Conservation (phyloP, 225 moss, liverwort and hornwort species). For the Asterella californica region DNA sequence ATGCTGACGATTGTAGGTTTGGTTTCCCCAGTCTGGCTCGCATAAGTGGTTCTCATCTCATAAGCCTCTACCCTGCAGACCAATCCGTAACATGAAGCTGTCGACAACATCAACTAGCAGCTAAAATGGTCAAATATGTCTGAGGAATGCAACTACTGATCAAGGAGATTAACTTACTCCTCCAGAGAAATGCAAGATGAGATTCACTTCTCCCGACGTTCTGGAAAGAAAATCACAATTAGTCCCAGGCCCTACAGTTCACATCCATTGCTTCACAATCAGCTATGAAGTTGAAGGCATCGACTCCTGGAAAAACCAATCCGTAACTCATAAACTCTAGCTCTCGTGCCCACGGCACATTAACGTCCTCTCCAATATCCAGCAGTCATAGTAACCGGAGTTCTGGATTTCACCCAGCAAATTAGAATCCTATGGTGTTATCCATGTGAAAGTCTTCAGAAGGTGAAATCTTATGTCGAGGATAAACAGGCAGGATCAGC, state of each 20-base stretch:
- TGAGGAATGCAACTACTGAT: not conserved
- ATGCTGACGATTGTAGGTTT: too few relatives aligned
- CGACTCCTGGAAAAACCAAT: not conserved
- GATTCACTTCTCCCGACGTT: constrained; percentile 53
- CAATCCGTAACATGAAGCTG: too few relatives aligned
- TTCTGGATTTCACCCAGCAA: not conserved
- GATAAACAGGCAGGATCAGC: not conserved
- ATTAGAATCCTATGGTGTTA: not conserved
- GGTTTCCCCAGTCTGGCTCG: not conserved
- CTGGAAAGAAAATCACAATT: not conserved
- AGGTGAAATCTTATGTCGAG: not conserved
- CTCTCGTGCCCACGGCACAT: not conserved
- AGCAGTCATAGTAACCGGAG: not conserved
- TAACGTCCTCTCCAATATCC: not conserved
- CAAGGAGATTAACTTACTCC: not conserved
- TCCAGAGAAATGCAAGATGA: constrained; percentile 60
- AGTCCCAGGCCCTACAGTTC: not conserved
- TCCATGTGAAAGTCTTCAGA: not conserved
- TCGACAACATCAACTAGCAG: not conserved
- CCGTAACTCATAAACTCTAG: not conserved
- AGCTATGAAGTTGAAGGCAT: not conserved
- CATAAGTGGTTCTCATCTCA: not conserved
- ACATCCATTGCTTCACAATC: not conserved
- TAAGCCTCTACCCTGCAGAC: not conserved
- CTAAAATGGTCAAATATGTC: not conserved